Evolutionary conservation across 2,329 filamentous ascomycete genomes (phyloP).

Genomic region (Fusarium foetens): DNA sequence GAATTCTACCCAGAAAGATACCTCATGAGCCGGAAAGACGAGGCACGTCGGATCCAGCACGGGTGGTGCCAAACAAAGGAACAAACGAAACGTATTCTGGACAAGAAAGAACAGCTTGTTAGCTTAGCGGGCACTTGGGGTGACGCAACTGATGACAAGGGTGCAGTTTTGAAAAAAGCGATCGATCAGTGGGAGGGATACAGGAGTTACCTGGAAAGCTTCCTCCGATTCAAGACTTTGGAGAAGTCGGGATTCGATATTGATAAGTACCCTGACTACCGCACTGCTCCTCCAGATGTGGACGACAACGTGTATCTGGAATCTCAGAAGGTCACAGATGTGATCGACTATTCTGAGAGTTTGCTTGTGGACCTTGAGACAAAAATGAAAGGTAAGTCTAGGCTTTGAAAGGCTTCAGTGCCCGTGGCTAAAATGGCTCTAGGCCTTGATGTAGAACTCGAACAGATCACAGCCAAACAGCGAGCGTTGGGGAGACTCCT

Average conservation of each 20-base stretch:
- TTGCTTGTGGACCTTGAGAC: slow-evolving; percentile 50
- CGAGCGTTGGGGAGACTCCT: slow-evolving; percentile 53
- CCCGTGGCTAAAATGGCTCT: slow-evolving; percentile 33
- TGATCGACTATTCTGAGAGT: slow-evolving; percentile 48
- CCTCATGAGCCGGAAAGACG: slow-evolving; percentile 55
- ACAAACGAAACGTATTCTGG: slow-evolving; percentile 37
- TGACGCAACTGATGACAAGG: slow-evolving; percentile 43
- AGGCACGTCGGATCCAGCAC: slow-evolving; percentile 58
- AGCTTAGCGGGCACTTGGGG: slow-evolving; percentile 45
- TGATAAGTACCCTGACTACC: slow-evolving; percentile 52
- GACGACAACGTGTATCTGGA: slow-evolving; percentile 48
- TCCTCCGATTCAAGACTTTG: slow-evolving; percentile 51
- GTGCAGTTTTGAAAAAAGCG: slow-evolving; percentile 46
- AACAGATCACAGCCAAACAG: slow-evolving; percentile 49
- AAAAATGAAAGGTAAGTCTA: slow-evolving; percentile 50
- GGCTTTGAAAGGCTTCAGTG: neutral
- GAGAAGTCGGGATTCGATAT: slow-evolving; percentile 52
- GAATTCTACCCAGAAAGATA: slow-evolving; percentile 67
- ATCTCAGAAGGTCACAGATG: slow-evolving; percentile 47
- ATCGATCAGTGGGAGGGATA: slow-evolving; percentile 48
- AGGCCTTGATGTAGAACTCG: slow-evolving; percentile 48
- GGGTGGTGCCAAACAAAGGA: slow-evolving; percentile 50
- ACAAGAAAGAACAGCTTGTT: slow-evolving; percentile 43
- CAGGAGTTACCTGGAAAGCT: slow-evolving; percentile 50
- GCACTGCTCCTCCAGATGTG: slow-evolving; percentile 51